Conservation (phyloP, 352 stramenopile genomes). For the Pythium graminicola region DNA sequence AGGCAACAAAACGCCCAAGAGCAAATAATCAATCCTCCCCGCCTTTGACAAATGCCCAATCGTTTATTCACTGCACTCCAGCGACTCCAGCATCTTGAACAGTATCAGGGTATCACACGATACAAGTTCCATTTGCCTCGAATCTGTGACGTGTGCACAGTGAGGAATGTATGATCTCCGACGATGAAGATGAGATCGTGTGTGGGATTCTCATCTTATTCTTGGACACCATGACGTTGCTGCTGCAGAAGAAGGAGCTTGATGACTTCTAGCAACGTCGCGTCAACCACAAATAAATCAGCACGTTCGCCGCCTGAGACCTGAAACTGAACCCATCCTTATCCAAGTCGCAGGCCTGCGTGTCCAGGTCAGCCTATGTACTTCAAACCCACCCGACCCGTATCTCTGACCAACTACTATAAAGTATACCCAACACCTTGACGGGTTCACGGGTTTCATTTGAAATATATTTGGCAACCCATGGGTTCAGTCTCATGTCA, state of each 20-base stretch:
- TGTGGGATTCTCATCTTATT: too few species aligned
- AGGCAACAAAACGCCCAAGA: too few species aligned
- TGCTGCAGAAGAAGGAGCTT: neutral
- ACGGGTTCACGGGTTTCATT: constrained; percentile 1
- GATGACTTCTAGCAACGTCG: neutral
- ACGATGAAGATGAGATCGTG: neutral
- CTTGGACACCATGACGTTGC: too few species aligned
- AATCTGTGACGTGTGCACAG: constrained; percentile 15
- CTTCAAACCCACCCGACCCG: neutral
- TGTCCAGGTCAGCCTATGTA: neutral
- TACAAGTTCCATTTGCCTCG: neutral
- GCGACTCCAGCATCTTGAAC: neutral
- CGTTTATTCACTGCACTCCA: too few species aligned
- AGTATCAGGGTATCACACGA: too few species aligned
- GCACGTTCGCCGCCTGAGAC: neutral
- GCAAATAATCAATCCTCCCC: too few species aligned
- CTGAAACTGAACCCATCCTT: constrained; percentile 6
- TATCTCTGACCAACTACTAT: neutral
- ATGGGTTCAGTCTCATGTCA: neutral
- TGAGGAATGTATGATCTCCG: neutral
- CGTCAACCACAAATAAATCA: neutral
- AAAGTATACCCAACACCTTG: neutral
- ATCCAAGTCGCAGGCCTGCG: neutral
- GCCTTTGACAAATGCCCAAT: too few species aligned
- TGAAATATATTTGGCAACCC: neutral